phyloP scores from a whole-genome alignment of 345 rosid genomes.

The Eutrema yunnanense region DNA sequence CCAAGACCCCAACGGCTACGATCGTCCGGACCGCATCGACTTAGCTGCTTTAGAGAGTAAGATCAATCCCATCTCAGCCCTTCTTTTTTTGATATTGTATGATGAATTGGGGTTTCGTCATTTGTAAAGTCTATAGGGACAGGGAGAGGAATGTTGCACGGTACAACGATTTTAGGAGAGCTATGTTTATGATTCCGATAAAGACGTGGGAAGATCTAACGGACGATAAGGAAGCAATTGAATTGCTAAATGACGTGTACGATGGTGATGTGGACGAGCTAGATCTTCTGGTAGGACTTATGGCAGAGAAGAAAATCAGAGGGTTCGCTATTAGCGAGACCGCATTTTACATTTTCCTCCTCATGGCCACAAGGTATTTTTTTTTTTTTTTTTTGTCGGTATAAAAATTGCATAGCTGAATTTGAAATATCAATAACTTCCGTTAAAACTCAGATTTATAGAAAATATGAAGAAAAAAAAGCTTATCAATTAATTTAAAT shows the following conservation, averaged over 20 bases:
- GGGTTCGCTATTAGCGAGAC: conserved; percentile 70
- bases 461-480: background rate
- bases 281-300: conserved; percentile 50
- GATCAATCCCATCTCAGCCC: background rate
- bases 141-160: conserved; percentile 57
- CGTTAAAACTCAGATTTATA: background rate
- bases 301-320: conserved; percentile 62
- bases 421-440: background rate
- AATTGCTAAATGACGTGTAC: conserved; percentile 42
- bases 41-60: conserved; percentile 53
- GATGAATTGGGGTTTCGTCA: background rate
- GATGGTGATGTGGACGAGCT: conserved; percentile 46
- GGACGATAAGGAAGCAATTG: conserved; percentile 37
- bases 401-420: background rate
- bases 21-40: conserved; percentile 44
- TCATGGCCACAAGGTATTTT: conserved; percentile 50
- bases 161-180: conserved; percentile 48
- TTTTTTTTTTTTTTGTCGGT: background rate
- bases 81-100: background rate
- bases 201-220: conserved; percentile 62
- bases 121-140: conserved; percentile 48
- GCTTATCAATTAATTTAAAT: background rate
- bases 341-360: conserved; percentile 42
- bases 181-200: conserved; percentile 41
- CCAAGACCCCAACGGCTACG: conserved; percentile 39